These are phyloP conservation scores for Chiua virens DNA, from an alignment of 768 basidiomycete species.

Conservation along the genomic window DNA sequence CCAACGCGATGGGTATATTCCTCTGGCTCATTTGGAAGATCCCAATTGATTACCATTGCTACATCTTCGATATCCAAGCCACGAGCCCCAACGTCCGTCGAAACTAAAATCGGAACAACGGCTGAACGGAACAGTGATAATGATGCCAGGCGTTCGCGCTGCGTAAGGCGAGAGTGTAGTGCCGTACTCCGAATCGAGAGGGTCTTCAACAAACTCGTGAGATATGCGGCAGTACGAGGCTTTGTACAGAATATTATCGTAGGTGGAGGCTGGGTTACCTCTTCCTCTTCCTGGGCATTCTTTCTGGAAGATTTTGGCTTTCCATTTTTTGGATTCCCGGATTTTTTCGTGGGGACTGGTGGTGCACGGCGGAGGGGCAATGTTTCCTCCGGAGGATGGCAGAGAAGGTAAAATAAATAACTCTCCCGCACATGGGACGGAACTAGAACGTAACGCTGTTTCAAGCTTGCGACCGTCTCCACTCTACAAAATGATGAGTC, in stretches of 20 bases:
- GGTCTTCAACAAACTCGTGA: conserved; percentile 75
- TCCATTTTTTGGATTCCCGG: conserved; percentile 28
- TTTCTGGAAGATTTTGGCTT: conserved; percentile 36
- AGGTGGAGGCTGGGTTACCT: conserved; percentile 78
- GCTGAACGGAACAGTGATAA: conserved; percentile 84
- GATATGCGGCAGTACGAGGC: conserved; percentile 86
- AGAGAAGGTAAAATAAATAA: conserved; percentile 88
- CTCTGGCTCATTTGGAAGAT: conserved; percentile 84
- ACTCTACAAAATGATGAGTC: conserved; percentile 46
- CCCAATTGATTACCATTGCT: conserved; percentile 96
- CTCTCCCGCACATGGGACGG: conserved; percentile 93
- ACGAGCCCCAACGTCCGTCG: conserved; percentile 93
- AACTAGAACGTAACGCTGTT: conserved; percentile 88
- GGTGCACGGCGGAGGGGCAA: conserved; percentile 62
- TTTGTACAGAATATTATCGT: conserved; percentile 94
- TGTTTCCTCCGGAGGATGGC: conserved; percentile 83
- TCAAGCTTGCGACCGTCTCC: conserved; percentile 85
- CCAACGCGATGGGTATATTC: conserved; percentile 98
- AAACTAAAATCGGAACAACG: conserved; percentile 87
- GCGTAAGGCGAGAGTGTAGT: conserved; percentile 90
- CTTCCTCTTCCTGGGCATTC: conserved; percentile 40
- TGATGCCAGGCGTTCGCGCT: conserved; percentile 82
- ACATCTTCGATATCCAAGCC: conserved; percentile 97
- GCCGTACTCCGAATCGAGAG: conserved; percentile 83
- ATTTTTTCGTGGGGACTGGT: conserved; percentile 41